Evolutionary conservation across 768 basidiomycete species (phyloP), one percentile per base, ranked within the genome.

Genomic region (Pulveroboletus ravenelii): DNA sequence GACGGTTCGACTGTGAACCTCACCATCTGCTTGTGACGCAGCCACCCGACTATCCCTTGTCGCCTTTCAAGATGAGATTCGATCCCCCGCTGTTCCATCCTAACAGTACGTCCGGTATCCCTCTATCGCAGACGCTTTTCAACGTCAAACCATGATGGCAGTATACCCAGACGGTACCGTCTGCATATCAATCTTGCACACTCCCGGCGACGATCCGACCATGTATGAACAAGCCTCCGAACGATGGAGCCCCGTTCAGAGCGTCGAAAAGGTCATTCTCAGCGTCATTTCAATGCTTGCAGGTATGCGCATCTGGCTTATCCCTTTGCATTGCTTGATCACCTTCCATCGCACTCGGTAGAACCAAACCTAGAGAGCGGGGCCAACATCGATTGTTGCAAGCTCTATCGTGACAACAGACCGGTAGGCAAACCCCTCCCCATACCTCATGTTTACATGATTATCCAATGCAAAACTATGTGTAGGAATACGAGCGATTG

Each of bases 21-120:
- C n/a, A n/a, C 39, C 5, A 5, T 10, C 15, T 41, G 15, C 39
- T 8, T 10, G 8, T 40, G 1, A 13, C 32, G 2, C 14, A 41
- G 41, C 41, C 41, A 10, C 66, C 78, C 35, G 96, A 99, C 65
- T 99, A 99, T 71, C 96, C 96, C 30, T 74, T 99, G 62, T 95
- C 91, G 46, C 96, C 96, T 17, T 98, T 98, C 84, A 97, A 93
- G 74, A 98, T 99, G 96, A 92, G 81, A 63, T 99, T 99, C 62
- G 93, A 97, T 40, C 96, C 96, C 3, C 94, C 95, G 3, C 68
- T 99, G 48, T 89, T 97, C 70, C 96, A 99, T 70, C 96, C 96
- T 15, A 99, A 99, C 68, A 88, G 96, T 95, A 58, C 69, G 88
- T 72, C 20, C 31, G 20, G 25, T 27, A n/a, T 4, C 6, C 6